Conservation (phyloP, 257 asterid species). For the Rubia yunnanensis region DNA sequence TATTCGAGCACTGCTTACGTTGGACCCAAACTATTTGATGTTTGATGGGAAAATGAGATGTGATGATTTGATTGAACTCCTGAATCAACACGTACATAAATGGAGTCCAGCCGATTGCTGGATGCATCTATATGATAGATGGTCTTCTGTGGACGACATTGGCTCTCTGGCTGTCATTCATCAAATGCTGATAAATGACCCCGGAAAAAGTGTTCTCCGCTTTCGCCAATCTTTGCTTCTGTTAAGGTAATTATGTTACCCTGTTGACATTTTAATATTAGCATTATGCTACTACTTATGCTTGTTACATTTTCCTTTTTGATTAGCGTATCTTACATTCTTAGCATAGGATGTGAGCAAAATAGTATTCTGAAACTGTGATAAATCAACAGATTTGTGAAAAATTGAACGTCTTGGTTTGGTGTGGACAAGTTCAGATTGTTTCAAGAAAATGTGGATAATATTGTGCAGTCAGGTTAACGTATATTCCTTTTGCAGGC, state of each 20-base stretch:
- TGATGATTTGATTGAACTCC: slow-evolving; percentile 36
- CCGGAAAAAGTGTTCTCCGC: slow-evolving; percentile 32
- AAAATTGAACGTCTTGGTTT: background rate
- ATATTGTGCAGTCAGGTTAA: background rate
- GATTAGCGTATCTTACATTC: background rate
- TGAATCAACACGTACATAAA: slow-evolving; percentile 22
- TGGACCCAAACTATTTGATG: slow-evolving; percentile 40
- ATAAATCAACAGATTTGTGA: background rate
- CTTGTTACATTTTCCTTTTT: background rate
- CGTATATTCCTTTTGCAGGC: slow-evolving; percentile 19
- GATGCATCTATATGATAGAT: slow-evolving; percentile 41
- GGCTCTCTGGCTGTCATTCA: slow-evolving; percentile 44
- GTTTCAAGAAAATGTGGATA: background rate
- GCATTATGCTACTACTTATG: background rate
- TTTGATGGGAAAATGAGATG: slow-evolving; percentile 40
- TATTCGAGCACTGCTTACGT: slow-evolving; percentile 35
- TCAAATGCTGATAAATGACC: slow-evolving; percentile 37
- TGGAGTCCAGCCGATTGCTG: slow-evolving; percentile 56
- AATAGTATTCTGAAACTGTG: background rate
- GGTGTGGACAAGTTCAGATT: background rate
- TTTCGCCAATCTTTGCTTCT: slow-evolving; percentile 46
- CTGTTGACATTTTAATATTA: background rate
- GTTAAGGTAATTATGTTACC: slow-evolving; percentile 24
- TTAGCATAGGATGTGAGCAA: background rate
- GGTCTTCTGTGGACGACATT: slow-evolving; percentile 49